These are phyloP conservation scores for Aspergillus floridensis DNA, from an alignment of 2,329 filamentous ascomycete species.

Conservation along the genomic window DNA sequence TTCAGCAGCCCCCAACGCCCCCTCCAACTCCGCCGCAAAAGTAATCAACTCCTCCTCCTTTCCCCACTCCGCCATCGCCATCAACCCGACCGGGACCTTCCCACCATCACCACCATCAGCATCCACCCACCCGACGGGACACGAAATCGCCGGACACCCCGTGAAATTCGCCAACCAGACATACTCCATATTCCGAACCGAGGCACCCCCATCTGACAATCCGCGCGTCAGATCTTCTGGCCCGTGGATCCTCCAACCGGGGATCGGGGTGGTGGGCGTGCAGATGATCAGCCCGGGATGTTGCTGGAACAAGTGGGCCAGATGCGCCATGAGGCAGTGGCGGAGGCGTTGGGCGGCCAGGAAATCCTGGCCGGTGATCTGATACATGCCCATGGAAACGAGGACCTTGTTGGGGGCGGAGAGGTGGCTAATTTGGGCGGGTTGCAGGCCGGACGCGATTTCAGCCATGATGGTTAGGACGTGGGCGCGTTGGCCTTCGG, in stretches of 20 bases:
- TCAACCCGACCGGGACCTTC: slow-evolving; percentile 51
- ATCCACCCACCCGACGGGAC: slow-evolving; percentile 67
- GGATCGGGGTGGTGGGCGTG: slow-evolving; percentile 71
- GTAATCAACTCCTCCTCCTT: slow-evolving; percentile 52
- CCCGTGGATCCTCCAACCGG: slow-evolving; percentile 66
- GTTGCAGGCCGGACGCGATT: slow-evolving; percentile 53
- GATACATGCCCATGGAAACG: slow-evolving; percentile 58
- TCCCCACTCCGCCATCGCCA: slow-evolving; percentile 57
- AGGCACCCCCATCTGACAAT: slow-evolving; percentile 68
- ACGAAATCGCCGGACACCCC: slow-evolving; percentile 71
- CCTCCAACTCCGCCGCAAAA: slow-evolving; percentile 53
- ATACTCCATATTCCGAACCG: slow-evolving; percentile 78
- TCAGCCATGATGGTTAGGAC: slow-evolving; percentile 74
- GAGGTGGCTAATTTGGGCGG: slow-evolving; percentile 55
- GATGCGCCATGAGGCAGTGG: slow-evolving; percentile 73
- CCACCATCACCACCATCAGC: slow-evolving; percentile 35
- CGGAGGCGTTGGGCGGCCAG: slow-evolving; percentile 72
- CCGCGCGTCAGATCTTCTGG: slow-evolving; percentile 62
- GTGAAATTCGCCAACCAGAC: slow-evolving; percentile 81
- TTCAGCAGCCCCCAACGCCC: slow-evolving; percentile 39
- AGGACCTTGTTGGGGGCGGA: slow-evolving; percentile 69
- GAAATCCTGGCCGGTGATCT: slow-evolving; percentile 67
- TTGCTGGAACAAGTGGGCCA: slow-evolving; percentile 66
- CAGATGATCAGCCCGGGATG: slow-evolving; percentile 76
- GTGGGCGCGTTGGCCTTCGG: slow-evolving; percentile 73